Base-by-base conservation (phyloP, 148 eudicot genomes). In the Rheum nobile region DNA sequence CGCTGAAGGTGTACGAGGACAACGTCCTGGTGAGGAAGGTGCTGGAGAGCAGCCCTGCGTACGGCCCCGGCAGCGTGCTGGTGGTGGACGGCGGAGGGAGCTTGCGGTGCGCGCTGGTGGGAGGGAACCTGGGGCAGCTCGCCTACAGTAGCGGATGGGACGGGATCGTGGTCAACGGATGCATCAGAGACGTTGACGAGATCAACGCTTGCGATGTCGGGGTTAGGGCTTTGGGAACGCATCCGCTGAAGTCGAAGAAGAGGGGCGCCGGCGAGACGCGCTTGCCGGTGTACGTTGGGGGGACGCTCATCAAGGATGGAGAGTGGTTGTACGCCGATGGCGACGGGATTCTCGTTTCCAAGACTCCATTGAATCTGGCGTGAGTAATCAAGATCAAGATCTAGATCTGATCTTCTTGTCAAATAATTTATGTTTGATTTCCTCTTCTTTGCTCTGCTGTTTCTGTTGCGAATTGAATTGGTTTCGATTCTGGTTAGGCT, bases 11-110 rank as follows among this genome's bases (percentile, higher is more conserved):
- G 73, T 71, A 41, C 34, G 73, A 71, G 22, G 73, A 71, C 73
- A 71, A 71, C 50, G 50, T 71, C 0, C 34, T 41, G 6, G 34
- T 71, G 19, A 4, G n/a, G 8, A 11, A 71, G 73, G 21, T 71
- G 48, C 73, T 71, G 7, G 50, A 41, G 29, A 39, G 9, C 8
- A 21, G 9, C 17, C 48, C 31, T 0, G 50, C 13, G 57, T 34
- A 65, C 70, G 70, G 70, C 21, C 21, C 70, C 70, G 70, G 70
- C 11, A 65, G 73, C 4, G 86, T 87, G 35, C 81, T 87, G 19
- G 86, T 87, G 1, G 84, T 87, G 0, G 90, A 87, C 32, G 90
- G 90, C 0, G 90, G 88, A 22, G 88, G 81, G 2, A 87, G 90
- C 80, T 17, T 72, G 77, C 79, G 90, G 24, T 85, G 90, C 50